Base-by-base conservation (phyloP, 1,284 basidiomycete genomes). In the Apiotrichum gracile region DNA sequence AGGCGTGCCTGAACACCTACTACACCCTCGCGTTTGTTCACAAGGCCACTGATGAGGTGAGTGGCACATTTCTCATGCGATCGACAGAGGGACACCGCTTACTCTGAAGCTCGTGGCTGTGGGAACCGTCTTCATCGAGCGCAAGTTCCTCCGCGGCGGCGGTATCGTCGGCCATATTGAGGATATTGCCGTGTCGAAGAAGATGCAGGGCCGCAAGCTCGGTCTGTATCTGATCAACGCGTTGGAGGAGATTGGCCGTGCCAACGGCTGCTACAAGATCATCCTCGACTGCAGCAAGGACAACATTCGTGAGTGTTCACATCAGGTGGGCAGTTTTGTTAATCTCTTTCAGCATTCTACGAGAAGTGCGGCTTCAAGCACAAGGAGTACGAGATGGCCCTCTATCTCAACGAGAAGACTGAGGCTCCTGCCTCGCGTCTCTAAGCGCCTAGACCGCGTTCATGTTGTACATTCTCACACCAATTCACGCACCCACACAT, bases 121-220 rank as follows among this genome's bases (percentile, higher is more conserved):
- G 35, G 94, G 93, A 16, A 83, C 85, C 5, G 78, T 96, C 49
- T 85, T 97, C 68, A 72, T 97, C 57, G 94, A 97, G 76, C 86
- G 85, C 78, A 97, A 98, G 79, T 97, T 97, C 79, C 77, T 92
- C 22, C 82, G 91, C 24, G 83, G 81, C 9, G 78, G 87, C 17
- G 89, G 89, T 21, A 79, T 80, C 52, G 88, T 91, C 10, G 94
- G 91, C 0, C 94, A 98, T 70, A 94, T 98, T 58, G 94, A 98
- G 76, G 94, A 98, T 70, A 97, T 98, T 61, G 91, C 91, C 2
- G 93, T 97, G 4, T 85, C 89, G 74, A 84, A 86, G 74, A 79
- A 76, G 41, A 84, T 87, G 75, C 92, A 97, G 78, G 94, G 94
- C 37, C 88, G 88, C 77, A 71, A 69, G 67, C 81, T 98, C 29